Evolutionary conservation across 1,139 yeast genomes (phyloP).

Genomic region (Saccharomyces hybrid): DNA sequence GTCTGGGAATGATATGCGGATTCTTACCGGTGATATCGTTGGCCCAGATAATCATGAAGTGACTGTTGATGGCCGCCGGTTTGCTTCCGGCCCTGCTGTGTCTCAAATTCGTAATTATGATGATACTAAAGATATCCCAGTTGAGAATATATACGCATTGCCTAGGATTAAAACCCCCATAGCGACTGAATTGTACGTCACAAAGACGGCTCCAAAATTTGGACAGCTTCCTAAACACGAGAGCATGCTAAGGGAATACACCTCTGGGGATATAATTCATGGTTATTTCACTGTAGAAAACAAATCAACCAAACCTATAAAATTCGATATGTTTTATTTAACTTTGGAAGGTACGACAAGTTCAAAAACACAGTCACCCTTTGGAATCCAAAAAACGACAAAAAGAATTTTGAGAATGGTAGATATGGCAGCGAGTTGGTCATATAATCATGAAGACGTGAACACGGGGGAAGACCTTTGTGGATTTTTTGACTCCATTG

Average conservation of each 20-base stretch:
- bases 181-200: not conserved
- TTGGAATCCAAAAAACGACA: not conserved
- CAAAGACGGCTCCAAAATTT: constrained; percentile 11
- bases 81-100: not conserved
- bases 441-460: constrained; percentile 30
- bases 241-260: constrained; percentile 7
- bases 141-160: not conserved
- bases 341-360: not conserved
- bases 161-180: not conserved
- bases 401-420: constrained; percentile 25
- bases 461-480: constrained; percentile 26
- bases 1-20: not conserved
- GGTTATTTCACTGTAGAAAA: not conserved
- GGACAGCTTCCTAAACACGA: constrained; percentile 5
- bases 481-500: constrained; percentile 38
- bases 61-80: not conserved
- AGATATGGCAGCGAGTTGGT: constrained; percentile 32
- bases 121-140: not conserved
- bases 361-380: not conserved
- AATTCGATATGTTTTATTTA: not conserved
- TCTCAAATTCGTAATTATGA: not conserved
- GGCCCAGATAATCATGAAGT: not conserved
- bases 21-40: not conserved
- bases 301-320: not conserved
- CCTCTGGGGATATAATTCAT: constrained; percentile 5